Evolutionary conservation across 345 rosid species (phyloP), one percentile per base, ranked within the genome.

Genomic region (Populus simonii): DNA sequence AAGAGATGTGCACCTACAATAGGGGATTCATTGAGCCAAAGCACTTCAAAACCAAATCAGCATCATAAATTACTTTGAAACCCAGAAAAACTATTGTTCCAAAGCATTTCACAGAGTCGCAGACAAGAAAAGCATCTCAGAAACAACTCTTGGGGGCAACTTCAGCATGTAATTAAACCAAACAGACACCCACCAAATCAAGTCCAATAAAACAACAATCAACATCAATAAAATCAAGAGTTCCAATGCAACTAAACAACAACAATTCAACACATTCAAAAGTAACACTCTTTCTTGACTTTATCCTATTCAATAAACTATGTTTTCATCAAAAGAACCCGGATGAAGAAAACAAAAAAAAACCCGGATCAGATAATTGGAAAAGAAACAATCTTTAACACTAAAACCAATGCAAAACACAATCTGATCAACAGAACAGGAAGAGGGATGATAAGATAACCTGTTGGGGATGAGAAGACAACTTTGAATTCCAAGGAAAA

Each of bases 391-490:
- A 41, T 63, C 53, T 76, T 61, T 38, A 27, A 43, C 4, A 17
- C 43, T 0, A 61, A 63, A 31, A 70, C 57, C 23, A 20, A 16
- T 9, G 27, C 17, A 2, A 51, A 31, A 66, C 16, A 13, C 25
- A 18, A 6, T 62, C 6, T 27, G 7, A 33, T 3, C 23, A 76
- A 78, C 27, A 20, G 65, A 59, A 59, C 23, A 79, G 31, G 69
- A 74, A 68, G 35, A 17, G 51, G 55, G 11, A 11, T 39, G 68
- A 57, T 2, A 8, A 29, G 45, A 16, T 65, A 61, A 93, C 99
- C 98, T 93, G 98, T 71, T 89, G 92, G 59, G 99, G 94, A 80
- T 70, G 78, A 66, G 92, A 84, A 65, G 93, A 72, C 49, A 83
- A 78, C 75, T 73, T 88, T 65, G 81, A 78, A 36, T 76, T 74